These are phyloP conservation scores for Mesembryanthemum crystallinum DNA, from an alignment of 148 eudicot genomes.

Conservation along the genomic window DNA sequence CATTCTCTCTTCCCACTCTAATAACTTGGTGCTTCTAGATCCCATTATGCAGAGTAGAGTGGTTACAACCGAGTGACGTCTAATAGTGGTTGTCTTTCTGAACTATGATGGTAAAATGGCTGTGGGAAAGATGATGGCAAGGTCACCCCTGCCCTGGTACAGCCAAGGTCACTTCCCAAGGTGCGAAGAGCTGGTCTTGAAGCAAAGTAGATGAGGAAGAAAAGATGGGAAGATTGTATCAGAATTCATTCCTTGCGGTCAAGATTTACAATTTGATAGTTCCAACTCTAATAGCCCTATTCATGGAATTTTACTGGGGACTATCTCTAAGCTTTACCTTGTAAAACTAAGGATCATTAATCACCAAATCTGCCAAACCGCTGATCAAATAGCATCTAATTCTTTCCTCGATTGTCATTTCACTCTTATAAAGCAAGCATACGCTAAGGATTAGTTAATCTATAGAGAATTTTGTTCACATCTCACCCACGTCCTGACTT, in stretches of 20 bases:
- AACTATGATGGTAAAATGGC: no score
- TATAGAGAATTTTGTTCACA: not conserved
- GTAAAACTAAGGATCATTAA: not conserved
- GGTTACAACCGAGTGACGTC: no score
- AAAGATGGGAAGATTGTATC: not conserved
- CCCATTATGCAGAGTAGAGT: no score
- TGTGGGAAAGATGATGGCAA: no score
- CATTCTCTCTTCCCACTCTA: no score
- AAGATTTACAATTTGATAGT: not conserved
- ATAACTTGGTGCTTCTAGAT: no score
- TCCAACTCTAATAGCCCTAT: not conserved
- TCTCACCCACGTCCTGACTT: not conserved
- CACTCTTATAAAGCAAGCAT: slow-evolving; percentile 1
- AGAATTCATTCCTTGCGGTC: not conserved
- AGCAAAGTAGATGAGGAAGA: not conserved
- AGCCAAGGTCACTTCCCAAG: not conserved
- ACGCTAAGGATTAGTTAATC: not conserved
- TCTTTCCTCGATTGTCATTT: not conserved
- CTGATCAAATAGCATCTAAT: not conserved
- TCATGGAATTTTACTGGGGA: not conserved
- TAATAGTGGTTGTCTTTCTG: no score
- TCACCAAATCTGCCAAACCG: slow-evolving; percentile 1
- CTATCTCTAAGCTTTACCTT: slow-evolving; percentile 9
- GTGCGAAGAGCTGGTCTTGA: not conserved
- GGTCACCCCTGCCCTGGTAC: no score